Evolutionary conservation across 2,329 filamentous ascomycete species (phyloP).

Genomic region (Botrytis fragariae): DNA sequence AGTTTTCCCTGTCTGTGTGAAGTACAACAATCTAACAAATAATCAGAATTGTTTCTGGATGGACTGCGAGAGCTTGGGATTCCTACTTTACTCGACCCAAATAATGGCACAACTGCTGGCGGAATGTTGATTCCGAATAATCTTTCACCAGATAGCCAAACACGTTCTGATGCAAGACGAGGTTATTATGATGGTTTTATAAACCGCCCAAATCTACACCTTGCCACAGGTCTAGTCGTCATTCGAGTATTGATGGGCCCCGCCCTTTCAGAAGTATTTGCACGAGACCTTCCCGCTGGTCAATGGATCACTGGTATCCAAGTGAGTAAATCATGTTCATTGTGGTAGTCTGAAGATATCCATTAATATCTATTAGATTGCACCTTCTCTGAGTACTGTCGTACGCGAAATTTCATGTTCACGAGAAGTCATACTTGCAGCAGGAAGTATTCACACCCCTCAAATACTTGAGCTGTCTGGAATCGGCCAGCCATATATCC

Average conservation of each 20-base stretch:
- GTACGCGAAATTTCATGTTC: slow-evolving; percentile 40
- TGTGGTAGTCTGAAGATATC: background rate
- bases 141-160: slow-evolving; percentile 42
- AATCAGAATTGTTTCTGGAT: slow-evolving; percentile 41
- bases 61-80: slow-evolving; percentile 43
- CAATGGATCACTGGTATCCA: slow-evolving; percentile 41
- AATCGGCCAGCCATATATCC: slow-evolving; percentile 46
- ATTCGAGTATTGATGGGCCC: slow-evolving; percentile 39
- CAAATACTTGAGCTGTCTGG: slow-evolving; percentile 53
- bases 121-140: slow-evolving; percentile 42
- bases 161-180: slow-evolving; percentile 43
- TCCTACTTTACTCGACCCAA: slow-evolving; percentile 40
- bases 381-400: slow-evolving; percentile 27
- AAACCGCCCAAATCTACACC: slow-evolving; percentile 42
- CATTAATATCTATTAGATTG: slow-evolving; percentile 25
- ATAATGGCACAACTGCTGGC: slow-evolving; percentile 41
- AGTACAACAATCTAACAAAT: background rate
- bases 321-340: slow-evolving; percentile 32
- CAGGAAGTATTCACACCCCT: slow-evolving; percentile 51
- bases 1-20: background rate
- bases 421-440: slow-evolving; percentile 53
- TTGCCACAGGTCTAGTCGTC: slow-evolving; percentile 43
- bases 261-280: slow-evolving; percentile 4
- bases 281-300: slow-evolving; percentile 20
- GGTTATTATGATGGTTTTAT: slow-evolving; percentile 43